phyloP scores from a whole-genome alignment of 140 eudicot species.

The Eryngium alpinum region DNA sequence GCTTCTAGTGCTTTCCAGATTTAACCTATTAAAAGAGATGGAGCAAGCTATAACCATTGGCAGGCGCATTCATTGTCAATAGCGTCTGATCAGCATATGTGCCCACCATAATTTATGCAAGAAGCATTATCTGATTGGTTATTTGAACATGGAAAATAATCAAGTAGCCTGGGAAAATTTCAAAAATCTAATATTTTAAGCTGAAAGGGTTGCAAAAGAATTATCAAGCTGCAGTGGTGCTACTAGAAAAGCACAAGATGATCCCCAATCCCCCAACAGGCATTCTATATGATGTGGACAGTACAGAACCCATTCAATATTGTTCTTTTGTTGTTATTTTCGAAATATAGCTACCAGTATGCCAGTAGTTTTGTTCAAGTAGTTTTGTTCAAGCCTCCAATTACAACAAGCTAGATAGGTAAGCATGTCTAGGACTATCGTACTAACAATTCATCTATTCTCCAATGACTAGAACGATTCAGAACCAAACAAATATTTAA shows the following conservation, averaged over 20 bases:
- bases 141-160: no score
- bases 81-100: not conserved
- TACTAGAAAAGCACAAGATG: not conserved
- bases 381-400: not conserved
- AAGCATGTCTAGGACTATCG: not conserved
- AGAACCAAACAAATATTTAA: not conserved
- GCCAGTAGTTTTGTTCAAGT: not conserved
- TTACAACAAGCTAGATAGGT: not conserved
- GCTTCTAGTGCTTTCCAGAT: conserved; percentile 60
- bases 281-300: not conserved
- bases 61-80: not conserved
- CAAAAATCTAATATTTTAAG: no score
- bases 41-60: conserved; percentile 3
- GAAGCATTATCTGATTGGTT: no score
- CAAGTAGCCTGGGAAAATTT: no score
- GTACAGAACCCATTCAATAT: not conserved
- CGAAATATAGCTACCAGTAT: not conserved
- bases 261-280: not conserved
- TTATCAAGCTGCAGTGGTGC: not conserved
- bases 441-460: not conserved
- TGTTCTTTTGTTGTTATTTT: not conserved
- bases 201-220: not conserved
- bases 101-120: not conserved
- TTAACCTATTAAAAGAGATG: conserved; percentile 23
- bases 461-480: not conserved